phyloP scores from a whole-genome alignment of 352 stramenopile species.

The Globisporangium echinulatum region DNA sequence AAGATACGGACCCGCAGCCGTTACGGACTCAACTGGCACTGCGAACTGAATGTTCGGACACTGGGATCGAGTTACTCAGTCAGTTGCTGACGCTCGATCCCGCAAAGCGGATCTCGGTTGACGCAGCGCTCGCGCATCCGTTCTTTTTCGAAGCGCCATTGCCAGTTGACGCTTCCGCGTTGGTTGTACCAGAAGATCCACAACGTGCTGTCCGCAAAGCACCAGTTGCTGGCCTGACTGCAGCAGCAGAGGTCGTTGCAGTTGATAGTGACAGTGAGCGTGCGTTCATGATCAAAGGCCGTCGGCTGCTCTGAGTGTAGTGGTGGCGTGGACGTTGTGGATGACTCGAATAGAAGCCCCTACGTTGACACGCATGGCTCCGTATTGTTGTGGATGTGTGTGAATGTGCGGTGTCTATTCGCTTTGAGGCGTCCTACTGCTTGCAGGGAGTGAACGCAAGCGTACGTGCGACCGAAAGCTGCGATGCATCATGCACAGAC shows the following conservation, averaged over 20 bases:
- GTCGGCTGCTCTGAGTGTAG: constrained; percentile 30
- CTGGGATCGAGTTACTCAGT: constrained; percentile 44
- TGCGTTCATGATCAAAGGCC: constrained; percentile 45
- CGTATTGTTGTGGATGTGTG: no score
- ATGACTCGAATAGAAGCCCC: neutral
- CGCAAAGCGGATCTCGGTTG: constrained; percentile 46
- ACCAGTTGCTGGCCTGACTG: no score
- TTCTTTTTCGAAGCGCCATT: constrained; percentile 59
- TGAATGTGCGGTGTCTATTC: no score
- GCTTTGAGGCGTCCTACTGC: no score
- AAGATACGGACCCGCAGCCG: constrained; percentile 51
- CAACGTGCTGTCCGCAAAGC: constrained; percentile 3
- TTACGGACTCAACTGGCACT: constrained; percentile 51
- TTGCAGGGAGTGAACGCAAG: no score
- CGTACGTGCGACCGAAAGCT: no score
- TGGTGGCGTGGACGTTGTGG: neutral
- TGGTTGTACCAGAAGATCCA: constrained; percentile 26
- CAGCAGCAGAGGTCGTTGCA: neutral
- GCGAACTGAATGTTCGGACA: constrained; percentile 11
- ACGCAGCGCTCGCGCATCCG: constrained; percentile 43
- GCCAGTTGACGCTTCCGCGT: constrained; percentile 13
- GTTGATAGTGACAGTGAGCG: constrained; percentile 7
- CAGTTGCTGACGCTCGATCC: constrained; percentile 53
- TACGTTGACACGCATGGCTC: no score
- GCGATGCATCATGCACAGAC: no score